phyloP scores from a whole-genome alignment of 805 yeast species.

The Suhomyces sp. region DNA sequence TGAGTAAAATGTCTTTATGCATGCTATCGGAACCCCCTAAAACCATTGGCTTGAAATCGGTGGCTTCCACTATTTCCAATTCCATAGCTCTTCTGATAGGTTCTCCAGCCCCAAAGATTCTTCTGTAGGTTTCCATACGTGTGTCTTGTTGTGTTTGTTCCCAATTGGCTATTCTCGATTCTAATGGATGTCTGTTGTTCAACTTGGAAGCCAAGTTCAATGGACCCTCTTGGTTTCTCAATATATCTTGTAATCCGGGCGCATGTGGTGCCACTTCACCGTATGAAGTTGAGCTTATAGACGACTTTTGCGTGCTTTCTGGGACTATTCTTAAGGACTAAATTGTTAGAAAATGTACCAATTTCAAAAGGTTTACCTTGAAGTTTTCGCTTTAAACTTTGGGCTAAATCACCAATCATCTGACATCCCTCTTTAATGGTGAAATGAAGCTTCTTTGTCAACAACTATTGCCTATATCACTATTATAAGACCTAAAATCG shows the following conservation, averaged over 20 bases:
- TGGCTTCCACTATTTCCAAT: slow-evolving; percentile 62
- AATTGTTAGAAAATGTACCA: slow-evolving; percentile 16
- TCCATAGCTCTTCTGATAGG: slow-evolving; percentile 94
- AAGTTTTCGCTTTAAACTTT: too few relatives aligned
- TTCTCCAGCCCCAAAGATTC: slow-evolving; percentile 88
- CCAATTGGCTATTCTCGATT: slow-evolving; percentile 75
- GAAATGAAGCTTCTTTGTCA: too few relatives aligned
- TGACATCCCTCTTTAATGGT: too few relatives aligned
- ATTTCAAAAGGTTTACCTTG: too few relatives aligned
- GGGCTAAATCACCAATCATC: too few relatives aligned
- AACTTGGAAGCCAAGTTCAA: slow-evolving; percentile 56
- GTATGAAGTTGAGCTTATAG: slow-evolving; percentile 51
- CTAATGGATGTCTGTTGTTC: slow-evolving; percentile 84
- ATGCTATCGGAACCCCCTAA: slow-evolving; percentile 59
- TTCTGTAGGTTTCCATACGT: slow-evolving; percentile 73
- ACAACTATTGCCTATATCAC: too few relatives aligned
- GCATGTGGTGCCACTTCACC: slow-evolving; percentile 64
- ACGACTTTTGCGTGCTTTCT: slow-evolving; percentile 40
- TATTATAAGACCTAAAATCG: too few relatives aligned
- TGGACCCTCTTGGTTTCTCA: slow-evolving; percentile 68
- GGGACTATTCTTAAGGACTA: slow-evolving; percentile 60
- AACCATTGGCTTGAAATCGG: slow-evolving; percentile 66
- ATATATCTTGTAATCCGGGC: slow-evolving; percentile 67
- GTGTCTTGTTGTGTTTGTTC: slow-evolving; percentile 69
- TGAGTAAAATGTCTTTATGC: slow-evolving; percentile 75